A percentile compares a stretch with the other conserved stretches of the same genome.
Evolutionary conservation across 129 eudicot genomes (phyloP).

Genomic region (Arctium lappa): DNA sequence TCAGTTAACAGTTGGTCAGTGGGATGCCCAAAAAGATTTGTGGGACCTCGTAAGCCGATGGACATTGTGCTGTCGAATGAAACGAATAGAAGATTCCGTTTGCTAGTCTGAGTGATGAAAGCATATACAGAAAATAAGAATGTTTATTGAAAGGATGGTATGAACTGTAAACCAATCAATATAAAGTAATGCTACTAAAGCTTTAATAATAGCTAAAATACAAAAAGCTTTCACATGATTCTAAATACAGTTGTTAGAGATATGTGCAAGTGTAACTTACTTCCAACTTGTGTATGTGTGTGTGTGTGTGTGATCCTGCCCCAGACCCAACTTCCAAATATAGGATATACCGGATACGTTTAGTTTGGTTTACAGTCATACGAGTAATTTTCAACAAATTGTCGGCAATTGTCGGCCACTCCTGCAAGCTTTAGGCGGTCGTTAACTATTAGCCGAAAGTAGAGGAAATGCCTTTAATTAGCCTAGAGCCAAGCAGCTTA

Average conservation of each 20-base stretch:
- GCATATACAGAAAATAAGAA: slow-evolving; percentile 9
- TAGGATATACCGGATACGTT: too few species aligned
- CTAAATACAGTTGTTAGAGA: background rate
- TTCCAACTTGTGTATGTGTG: too few species aligned
- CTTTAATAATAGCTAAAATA: background rate
- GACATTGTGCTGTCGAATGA: slow-evolving; percentile 82
- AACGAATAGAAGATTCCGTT: slow-evolving; percentile 64
- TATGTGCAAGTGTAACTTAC: background rate
- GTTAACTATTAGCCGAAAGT: too few species aligned
- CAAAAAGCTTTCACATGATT: background rate
- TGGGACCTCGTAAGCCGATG: slow-evolving; percentile 85
- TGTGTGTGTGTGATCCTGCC: too few species aligned
- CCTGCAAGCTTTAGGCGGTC: too few species aligned
- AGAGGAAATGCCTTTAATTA: too few species aligned
- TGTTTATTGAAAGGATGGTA: background rate
- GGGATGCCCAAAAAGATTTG: slow-evolving; percentile 93
- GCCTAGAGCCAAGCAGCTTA: too few species aligned
- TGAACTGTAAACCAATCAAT: background rate
- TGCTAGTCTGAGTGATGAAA: slow-evolving; percentile 54
- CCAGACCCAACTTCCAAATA: too few species aligned
- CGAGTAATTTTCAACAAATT: too few species aligned
- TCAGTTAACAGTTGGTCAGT: slow-evolving; percentile 66
- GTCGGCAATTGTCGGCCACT: too few species aligned
- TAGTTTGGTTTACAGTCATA: too few species aligned
- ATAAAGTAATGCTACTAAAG: background rate